Conservation (phyloP, 2,329 filamentous ascomycete genomes). For the Alternaria brassicicola region DNA sequence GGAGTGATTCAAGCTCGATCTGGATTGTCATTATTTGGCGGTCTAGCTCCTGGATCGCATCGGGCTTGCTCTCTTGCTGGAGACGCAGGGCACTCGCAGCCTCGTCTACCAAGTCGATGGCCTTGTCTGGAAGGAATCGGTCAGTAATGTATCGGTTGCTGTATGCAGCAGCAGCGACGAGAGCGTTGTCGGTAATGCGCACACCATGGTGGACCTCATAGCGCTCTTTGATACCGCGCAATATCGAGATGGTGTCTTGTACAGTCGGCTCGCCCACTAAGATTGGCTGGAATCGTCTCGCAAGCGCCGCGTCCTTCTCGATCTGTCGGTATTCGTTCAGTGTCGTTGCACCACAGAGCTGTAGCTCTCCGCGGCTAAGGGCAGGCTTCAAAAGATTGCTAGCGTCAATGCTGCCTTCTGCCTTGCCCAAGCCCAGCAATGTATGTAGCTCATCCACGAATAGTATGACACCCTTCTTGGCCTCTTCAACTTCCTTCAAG, state of each 20-base stretch:
- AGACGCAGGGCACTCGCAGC: constrained; percentile 87
- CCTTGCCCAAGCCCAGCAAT: constrained; percentile 88
- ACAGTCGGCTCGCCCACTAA: constrained; percentile 90
- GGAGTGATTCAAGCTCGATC: constrained; percentile 91
- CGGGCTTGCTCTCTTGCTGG: constrained; percentile 96
- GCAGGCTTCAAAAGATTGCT: constrained; percentile 94
- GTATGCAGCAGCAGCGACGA: constrained; percentile 89
- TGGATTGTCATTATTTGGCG: constrained; percentile 97
- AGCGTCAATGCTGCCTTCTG: constrained; percentile 94
- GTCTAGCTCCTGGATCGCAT: constrained; percentile 89
- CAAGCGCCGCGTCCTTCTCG: constrained; percentile 93
- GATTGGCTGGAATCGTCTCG: constrained; percentile 92
- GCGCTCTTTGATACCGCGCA: constrained; percentile 95
- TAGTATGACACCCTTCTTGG: constrained; percentile 86
- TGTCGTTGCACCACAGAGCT: constrained; percentile 95
- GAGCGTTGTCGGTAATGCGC: constrained; percentile 86
- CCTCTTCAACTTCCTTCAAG: constrained; percentile 86
- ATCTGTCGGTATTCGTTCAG: constrained; percentile 90
- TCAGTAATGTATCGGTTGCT: constrained; percentile 97
- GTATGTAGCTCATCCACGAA: constrained; percentile 97
- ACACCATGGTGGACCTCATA: constrained; percentile 98
- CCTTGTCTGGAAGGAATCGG: constrained; percentile 93
- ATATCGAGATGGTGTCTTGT: constrained; percentile 90
- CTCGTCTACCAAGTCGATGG: constrained; percentile 95
- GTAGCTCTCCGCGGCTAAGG: constrained; percentile 87